Base-by-base conservation (phyloP, 2,329 filamentous ascomycete genomes). In the Trichoderma aggressivum region DNA sequence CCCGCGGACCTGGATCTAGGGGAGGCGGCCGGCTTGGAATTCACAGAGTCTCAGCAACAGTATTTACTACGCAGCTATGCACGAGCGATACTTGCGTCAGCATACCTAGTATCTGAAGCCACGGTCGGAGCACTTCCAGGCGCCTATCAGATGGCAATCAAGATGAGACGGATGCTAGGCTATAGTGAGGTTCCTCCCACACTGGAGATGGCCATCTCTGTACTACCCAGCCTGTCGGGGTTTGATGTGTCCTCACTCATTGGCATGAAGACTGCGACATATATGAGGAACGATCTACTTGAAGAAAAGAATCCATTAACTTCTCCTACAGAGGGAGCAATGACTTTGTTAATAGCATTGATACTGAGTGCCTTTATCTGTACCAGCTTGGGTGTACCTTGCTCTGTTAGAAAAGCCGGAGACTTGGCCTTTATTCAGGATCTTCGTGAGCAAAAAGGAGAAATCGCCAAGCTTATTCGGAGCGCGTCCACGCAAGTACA, bases 1-100 rank as follows among this genome's bases (percentile, higher is more conserved):
- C 91, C 92, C 0, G 83, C 83, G 7, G 92, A 94, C 76, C 85
- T 91, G 60, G 90, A 94, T 74, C 78, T 93, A 5, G 91, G 90
- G 4, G 87, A 86, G 14, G 88, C 86, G 74, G 85, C 86, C 8
- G 83, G 83, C 3, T 79, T 85, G 61, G 88, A 88, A 81, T 78
- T 93, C 62, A 85, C 87, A 61, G 89, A 92, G 61, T 83, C 87
- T 3, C 84, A 88, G 59, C 87, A 89, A 74, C 82, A 84, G 39
- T 86, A 88, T 73, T 82, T 94, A 5, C 86, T 90, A 75, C 81
- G 83, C 47, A 86, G 87, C 61, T 94, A 93, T 78, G 89, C 89
- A 55, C 89, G 90, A 71, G 87, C 90, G 58, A 88, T 88, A 2
- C 82, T 94, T 74, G 91, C 91, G 10, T 87, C 87, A 70, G 88